Percentiles rank a stretch among this genome's conserved stretches.
Evolutionary conservation across 1,284 basidiomycete species (phyloP).

Genomic region (Apiotrichum sp.): DNA sequence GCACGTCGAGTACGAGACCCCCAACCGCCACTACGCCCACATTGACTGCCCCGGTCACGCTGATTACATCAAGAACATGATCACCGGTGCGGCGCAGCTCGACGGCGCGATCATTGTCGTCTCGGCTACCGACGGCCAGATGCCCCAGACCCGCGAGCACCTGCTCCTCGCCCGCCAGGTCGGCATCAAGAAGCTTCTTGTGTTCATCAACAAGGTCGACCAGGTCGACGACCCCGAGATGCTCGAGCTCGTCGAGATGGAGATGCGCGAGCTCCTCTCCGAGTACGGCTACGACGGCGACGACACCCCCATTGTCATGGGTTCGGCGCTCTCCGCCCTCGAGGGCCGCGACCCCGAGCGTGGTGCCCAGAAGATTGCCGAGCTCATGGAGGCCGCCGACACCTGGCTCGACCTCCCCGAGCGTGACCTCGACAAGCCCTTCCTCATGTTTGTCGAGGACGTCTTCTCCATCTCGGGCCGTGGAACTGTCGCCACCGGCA

Average conservation of each 20-base stretch:
- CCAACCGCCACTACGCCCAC: conserved; percentile 90
- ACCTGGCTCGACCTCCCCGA: conserved; percentile 90
- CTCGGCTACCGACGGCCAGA: conserved; percentile 97
- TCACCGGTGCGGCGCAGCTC: conserved; percentile 99
- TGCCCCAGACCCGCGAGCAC: conserved; percentile 99
- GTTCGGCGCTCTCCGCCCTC: conserved; percentile 90
- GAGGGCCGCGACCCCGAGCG: conserved; percentile 74
- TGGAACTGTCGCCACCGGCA: conserved; percentile 96
- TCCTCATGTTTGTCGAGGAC: conserved; percentile 95
- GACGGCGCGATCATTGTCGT: conserved; percentile 97
- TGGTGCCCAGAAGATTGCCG: conserved; percentile 74
- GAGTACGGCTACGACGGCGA: conserved; percentile 96
- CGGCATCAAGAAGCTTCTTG: conserved; percentile 95
- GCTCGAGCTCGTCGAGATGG: conserved; percentile 99
- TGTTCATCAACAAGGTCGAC: conserved; percentile 98
- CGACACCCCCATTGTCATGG: conserved; percentile 93
- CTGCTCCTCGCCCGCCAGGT: conserved; percentile 95
- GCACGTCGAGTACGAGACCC: conserved; percentile 98
- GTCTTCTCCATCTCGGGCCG: conserved; percentile 98
- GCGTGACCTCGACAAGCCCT: conserved; percentile 97
- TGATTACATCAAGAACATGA: conserved; percentile 91
- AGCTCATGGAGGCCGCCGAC: conserved; percentile 84
- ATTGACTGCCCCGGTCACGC: conserved; percentile 85
- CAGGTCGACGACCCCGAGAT: conserved; percentile 95
- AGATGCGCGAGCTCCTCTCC: conserved; percentile 95